Base-by-base conservation (phyloP, 1,139 yeast species). In the Kluyveromyces sp. region DNA sequence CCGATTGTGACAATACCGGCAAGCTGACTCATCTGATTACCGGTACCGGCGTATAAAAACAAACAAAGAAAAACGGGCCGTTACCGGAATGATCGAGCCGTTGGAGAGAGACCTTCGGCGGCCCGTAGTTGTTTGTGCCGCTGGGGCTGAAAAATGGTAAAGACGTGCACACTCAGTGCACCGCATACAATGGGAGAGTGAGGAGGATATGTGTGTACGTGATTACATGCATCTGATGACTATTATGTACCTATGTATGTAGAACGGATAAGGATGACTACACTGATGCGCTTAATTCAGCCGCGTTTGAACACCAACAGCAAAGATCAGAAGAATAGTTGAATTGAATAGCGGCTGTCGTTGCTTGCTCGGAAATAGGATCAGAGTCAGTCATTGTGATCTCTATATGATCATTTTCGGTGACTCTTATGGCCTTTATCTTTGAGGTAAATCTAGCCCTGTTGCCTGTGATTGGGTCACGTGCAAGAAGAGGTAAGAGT, bases 401-500 rank as follows among this genome's bases (percentile, higher is more conserved):
- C 10, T 41, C 33, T 8, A 41, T 33, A 28, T 41, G 28, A 4
- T 31, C 10, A 34, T 38, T 30, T 10, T 32, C 39, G 25, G 33
- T 21, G 27, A 41, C 8, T 3, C 21, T 34, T 4, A 34, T 25
- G 10, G 38, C 27, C 21, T 32, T 34, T 8, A 41, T 41, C n/a
- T 29, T 34, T 4, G 43, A 41, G 6, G 48, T 33, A 26, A 58
- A 51, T 37, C 66, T 51, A 2, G 61, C 61, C 42, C 55, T 56
- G 45, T 54, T 57, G 2, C 60, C 57, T 25, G 58, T 58, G 21
- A 53, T 48, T 2, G 61, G 59, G 15, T 53, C 56, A 45, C 52
- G 54, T 37, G 52, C 50, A 4, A 64, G 48, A 1, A 64, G 48
- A 2, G 66, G 66, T 25, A 56, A 44, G 2, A 61, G 53, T 3